Base-by-base conservation (phyloP, 2,329 filamentous ascomycete genomes). In the Plectosphaerella sp. region DNA sequence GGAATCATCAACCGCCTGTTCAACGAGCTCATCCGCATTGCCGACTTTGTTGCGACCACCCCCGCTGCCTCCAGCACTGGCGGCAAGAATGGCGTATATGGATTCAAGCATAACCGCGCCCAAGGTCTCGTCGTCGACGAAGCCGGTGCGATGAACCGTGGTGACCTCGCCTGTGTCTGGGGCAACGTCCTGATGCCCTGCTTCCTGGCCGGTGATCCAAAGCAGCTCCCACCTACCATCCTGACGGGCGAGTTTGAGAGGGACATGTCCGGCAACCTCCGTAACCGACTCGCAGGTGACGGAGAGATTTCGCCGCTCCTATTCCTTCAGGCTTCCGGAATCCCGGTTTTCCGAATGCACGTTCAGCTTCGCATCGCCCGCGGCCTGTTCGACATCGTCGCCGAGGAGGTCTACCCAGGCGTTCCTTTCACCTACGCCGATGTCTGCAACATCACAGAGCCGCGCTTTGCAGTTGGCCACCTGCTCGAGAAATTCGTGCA, bases 111-210 rank as follows among this genome's bases (percentile, higher is more conserved):
- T 12, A n/a, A 35, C 5, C n/a, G 4, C 1, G 57, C 60, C 45
- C 45, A 49, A 12, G 60, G 49, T 9, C 50, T 64, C 20, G 57
- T 48, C 4, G 35, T 64, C 0, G 62, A 65, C 35, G 57, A 64
- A 33, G 61, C 60, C 1, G 61, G 50, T 15, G 61, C 52, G 37
- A 52, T 61, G 41, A 47, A 50, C 15, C 57, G 58, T 1, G 52
- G 52, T 3, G 62, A 65, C 12, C 51, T 59, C 1, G 57, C 53
- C 33, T 60, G 54, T 12, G 45, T 61, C 53, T 61, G 60, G 59
- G 58, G 59, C 12, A 64, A 64, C 9, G 55, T 49, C 1, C 28
- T 58, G 1, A 24, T 58, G 10, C 62, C 60, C 5, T 62, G 59
- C 50, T 18, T 62, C 11, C 28, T 61, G 1, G 53, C 48, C 5